Evolutionary conservation across 2,329 filamentous ascomycete genomes (phyloP).

Genomic region (Aspergillus aculeatinus): DNA sequence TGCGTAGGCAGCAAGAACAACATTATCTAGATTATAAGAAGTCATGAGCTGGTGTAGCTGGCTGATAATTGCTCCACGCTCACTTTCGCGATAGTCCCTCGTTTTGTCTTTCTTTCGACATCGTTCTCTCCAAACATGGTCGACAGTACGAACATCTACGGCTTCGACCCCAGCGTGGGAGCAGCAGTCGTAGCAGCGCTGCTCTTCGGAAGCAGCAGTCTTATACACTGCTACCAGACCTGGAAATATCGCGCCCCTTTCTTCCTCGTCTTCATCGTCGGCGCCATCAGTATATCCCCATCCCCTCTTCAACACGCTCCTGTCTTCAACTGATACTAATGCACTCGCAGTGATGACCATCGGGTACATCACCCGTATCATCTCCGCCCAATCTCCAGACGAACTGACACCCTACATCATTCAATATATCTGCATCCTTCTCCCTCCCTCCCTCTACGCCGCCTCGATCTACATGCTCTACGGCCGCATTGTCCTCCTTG

Average conservation of each 20-base stretch:
- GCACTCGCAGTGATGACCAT: background rate
- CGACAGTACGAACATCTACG: background rate
- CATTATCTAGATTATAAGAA: background rate
- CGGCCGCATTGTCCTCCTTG: conserved; percentile 10
- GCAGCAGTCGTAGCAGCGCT: background rate
- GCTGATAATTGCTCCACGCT: background rate
- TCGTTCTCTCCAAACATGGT: background rate
- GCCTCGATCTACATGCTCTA: conserved; percentile 28
- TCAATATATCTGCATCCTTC: conserved; percentile 13
- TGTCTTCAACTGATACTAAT: background rate
- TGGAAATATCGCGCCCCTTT: background rate
- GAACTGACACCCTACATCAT: conserved; percentile 1
- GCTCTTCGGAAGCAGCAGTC: background rate
- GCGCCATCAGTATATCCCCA: background rate
- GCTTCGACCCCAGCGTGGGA: background rate
- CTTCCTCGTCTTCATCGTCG: background rate
- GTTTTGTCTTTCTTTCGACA: background rate
- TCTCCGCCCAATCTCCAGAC: background rate
- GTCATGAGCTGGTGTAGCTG: background rate
- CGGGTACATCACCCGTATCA: background rate
- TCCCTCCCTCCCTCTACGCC: conserved; percentile 15
- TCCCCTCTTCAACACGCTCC: accelerated
- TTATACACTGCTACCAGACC: background rate
- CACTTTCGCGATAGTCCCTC: background rate
- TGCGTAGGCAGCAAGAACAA: background rate